Percentiles rank a stretch among this genome's conserved stretches.
phyloP scores from a whole-genome alignment of 768 basidiomycete species.

The Tremella yokohamensis region DNA sequence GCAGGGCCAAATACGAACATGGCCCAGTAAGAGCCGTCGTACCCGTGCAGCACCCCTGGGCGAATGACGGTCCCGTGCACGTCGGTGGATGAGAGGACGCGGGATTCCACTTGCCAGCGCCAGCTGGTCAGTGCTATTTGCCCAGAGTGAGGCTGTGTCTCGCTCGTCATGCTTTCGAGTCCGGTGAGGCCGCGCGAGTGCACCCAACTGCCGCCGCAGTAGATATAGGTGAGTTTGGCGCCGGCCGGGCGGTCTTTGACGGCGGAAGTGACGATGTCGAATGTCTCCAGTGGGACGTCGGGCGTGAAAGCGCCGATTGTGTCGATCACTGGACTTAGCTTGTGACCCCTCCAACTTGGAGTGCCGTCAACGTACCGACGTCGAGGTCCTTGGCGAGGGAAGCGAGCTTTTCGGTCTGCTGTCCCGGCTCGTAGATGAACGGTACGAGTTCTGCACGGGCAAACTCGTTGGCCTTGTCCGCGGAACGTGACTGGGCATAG shows the following conservation, averaged over 20 bases:
- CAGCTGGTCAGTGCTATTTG: neutral
- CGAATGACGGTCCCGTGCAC: conserved; percentile 57
- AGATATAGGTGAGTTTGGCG: conserved; percentile 55
- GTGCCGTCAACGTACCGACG: conserved; percentile 24
- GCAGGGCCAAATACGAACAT: conserved; percentile 50
- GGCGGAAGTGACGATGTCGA: conserved; percentile 7
- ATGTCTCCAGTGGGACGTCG: neutral
- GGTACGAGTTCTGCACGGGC: conserved; percentile 56
- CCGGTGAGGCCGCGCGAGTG: conserved; percentile 51
- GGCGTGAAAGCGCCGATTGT: neutral
- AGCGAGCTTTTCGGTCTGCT: conserved; percentile 18
- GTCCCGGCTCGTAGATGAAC: conserved; percentile 36
- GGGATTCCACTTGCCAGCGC: conserved; percentile 1
- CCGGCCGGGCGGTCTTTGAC: conserved; percentile 29
- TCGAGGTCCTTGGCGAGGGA: conserved; percentile 24
- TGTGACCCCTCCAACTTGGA: neutral
- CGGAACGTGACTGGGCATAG: conserved; percentile 55
- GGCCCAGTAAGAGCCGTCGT: conserved; percentile 52
- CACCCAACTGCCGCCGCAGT: conserved; percentile 56
- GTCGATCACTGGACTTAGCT: neutral
- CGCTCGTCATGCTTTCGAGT: conserved; percentile 35
- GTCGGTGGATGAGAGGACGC: conserved; percentile 22
- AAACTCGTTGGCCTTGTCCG: conserved; percentile 49
- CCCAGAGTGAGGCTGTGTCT: conserved; percentile 23
- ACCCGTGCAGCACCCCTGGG: conserved; percentile 55